Evolutionary conservation across 805 yeast genomes (phyloP).

Genomic region (Vanderwaltozyma tropicalis): DNA sequence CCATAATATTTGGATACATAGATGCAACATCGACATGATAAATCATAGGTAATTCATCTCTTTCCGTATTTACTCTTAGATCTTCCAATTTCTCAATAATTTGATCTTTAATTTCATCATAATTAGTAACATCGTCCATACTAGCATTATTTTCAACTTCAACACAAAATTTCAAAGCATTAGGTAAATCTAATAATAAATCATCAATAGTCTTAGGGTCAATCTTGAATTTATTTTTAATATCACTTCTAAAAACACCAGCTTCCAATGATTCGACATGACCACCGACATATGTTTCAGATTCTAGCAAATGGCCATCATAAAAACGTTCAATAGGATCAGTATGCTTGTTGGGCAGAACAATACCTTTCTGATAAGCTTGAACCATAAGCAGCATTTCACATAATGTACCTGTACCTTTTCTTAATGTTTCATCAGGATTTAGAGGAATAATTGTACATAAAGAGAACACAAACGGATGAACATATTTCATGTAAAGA

Average conservation of each 20-base stretch:
- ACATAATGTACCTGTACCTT: constrained; percentile 97
- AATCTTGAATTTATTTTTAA: constrained; percentile 61
- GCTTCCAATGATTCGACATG: constrained; percentile 97
- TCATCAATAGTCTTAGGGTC: constrained; percentile 80
- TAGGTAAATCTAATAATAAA: constrained; percentile 57
- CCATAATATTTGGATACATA: constrained; percentile 98
- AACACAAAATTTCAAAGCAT: constrained; percentile 72
- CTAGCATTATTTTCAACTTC: constrained; percentile 68
- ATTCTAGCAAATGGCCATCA: constrained; percentile 85
- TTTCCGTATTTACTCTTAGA: constrained; percentile 48
- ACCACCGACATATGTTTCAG: constrained; percentile 98
- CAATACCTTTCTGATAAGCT: constrained; percentile 67
- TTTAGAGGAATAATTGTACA: constrained; percentile 92
- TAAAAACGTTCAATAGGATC: constrained; percentile 94
- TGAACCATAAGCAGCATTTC: constrained; percentile 96
- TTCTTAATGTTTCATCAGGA: constrained; percentile 91
- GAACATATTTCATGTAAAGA: constrained; percentile 90
- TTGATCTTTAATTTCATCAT: constrained; percentile 56
- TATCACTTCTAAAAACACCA: constrained; percentile 91
- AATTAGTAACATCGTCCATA: constrained; percentile 70
- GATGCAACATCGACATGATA: constrained; percentile 99
- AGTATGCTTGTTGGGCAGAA: constrained; percentile 85
- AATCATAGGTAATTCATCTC: constrained; percentile 74
- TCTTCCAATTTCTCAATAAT: constrained; percentile 48
- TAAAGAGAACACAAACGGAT: constrained; percentile 90